phyloP scores from a whole-genome alignment of 345 rosid species.

The Geranium brycei region DNA sequence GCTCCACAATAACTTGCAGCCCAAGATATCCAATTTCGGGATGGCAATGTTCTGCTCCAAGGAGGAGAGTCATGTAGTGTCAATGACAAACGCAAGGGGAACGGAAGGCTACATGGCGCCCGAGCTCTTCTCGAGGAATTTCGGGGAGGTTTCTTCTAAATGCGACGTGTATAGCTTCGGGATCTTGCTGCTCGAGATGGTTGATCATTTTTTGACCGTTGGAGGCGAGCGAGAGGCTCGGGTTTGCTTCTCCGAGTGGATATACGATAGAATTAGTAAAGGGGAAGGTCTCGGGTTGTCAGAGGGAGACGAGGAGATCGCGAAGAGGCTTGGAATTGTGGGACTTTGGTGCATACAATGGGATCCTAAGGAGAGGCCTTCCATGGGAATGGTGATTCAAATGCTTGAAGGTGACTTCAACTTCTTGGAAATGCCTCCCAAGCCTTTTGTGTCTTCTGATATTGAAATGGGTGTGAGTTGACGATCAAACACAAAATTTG shows the following conservation, averaged over 20 bases:
- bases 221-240: neutral
- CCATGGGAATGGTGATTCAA: too few relatives aligned
- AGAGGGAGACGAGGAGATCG: too few relatives aligned
- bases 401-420: too few relatives aligned
- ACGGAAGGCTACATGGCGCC: slow-evolving; percentile 11
- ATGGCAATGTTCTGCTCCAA: slow-evolving; percentile 8
- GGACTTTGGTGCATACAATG: too few relatives aligned
- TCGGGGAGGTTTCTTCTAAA: slow-evolving; percentile 12
- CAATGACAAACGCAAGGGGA: slow-evolving; percentile 11
- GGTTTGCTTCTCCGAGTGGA: slow-evolving; percentile 9
- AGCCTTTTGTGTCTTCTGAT: too few relatives aligned
- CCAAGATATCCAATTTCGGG: slow-evolving; percentile 18
- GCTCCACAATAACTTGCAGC: slow-evolving; percentile 11
- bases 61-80: slow-evolving; percentile 2
- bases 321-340: too few relatives aligned
- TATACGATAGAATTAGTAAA: slow-evolving; percentile 3
- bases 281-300: neutral
- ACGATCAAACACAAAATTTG: too few relatives aligned
- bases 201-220: slow-evolving; percentile 1
- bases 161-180: slow-evolving; percentile 12
- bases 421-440: too few relatives aligned
- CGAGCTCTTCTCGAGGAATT: slow-evolving; percentile 4
- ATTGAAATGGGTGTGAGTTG: too few relatives aligned
- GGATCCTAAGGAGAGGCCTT: too few relatives aligned
- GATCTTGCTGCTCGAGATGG: slow-evolving; percentile 11